Evolutionary conservation across 2,329 filamentous ascomycete genomes (phyloP).

Genomic region (Gyromitra esculenta): DNA sequence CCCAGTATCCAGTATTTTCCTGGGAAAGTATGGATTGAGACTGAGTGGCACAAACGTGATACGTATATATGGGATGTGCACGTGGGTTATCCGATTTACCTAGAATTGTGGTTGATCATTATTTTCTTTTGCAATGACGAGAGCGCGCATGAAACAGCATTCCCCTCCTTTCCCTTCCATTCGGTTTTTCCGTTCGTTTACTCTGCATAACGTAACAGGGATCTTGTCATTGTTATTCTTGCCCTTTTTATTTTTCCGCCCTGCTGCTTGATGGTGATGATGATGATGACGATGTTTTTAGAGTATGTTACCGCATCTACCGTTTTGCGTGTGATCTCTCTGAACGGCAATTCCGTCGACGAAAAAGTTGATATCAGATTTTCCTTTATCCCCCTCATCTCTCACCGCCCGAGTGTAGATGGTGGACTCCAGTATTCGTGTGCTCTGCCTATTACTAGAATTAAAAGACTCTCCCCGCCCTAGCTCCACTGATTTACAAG

Average conservation of each 20-base stretch:
- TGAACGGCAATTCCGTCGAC: slow-evolving; percentile 44
- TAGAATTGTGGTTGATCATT: slow-evolving; percentile 31
- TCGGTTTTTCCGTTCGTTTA: slow-evolving; percentile 48
- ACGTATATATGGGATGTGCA: slow-evolving; percentile 44
- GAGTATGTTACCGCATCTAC: slow-evolving; percentile 49
- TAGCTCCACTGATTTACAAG: slow-evolving; percentile 7
- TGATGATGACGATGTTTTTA: slow-evolving; percentile 43
- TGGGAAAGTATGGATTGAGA: slow-evolving; percentile 8
- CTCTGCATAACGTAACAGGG: slow-evolving; percentile 50
- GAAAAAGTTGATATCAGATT: slow-evolving; percentile 49
- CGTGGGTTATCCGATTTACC: slow-evolving; percentile 48
- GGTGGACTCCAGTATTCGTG: slow-evolving; percentile 26
- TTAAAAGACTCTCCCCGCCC: slow-evolving; percentile 7
- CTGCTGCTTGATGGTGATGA: slow-evolving; percentile 30
- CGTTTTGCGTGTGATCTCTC: slow-evolving; percentile 51
- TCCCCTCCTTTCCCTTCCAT: slow-evolving; percentile 41
- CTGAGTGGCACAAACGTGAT: slow-evolving; percentile 21
- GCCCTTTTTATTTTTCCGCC: slow-evolving; percentile 48
- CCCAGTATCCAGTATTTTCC: slow-evolving; percentile 16
- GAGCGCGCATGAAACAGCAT: slow-evolving; percentile 42
- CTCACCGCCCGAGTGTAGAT: slow-evolving; percentile 22
- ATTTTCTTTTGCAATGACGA: slow-evolving; percentile 50
- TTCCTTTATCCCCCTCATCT: slow-evolving; percentile 29
- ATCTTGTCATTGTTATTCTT: slow-evolving; percentile 27
- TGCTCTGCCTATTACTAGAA: slow-evolving; percentile 14